Base-by-base conservation (phyloP, 1,139 yeast species). In the Yamadazyma mexicana region DNA sequence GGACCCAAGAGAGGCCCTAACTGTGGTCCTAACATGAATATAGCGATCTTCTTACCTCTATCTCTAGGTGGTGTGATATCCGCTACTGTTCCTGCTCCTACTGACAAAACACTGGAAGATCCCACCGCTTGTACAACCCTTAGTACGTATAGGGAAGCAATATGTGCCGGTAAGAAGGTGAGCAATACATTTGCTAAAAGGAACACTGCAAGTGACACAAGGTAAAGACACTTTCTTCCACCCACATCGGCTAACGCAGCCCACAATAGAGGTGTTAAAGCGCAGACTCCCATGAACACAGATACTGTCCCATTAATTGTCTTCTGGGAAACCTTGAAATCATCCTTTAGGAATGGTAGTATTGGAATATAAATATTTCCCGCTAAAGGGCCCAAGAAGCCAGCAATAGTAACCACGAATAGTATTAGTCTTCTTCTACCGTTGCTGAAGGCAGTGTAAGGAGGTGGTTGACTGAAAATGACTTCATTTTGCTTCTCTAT, bases 361-460 rank as follows among this genome's bases (percentile, higher is more conserved):
- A 80, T 63, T 2, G 85, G 84, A 17, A 79, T 73, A 49, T 78
- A 79, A 24, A 79, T 77, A 43, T 79, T 79, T 1, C 83, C 84
- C 3, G 81, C 66, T 38, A 78, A 62, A 0, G 85, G 85, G 0
- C 84, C 84, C 39, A 79, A 54, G 44, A 77, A 76, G 0, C 83
- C 84, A 14, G 78, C 75, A 4, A 64, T 33, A 0, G 79, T 72
- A 14, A 73, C 71, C 17, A 74, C 54, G 1, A 49, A 44, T 5
- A 71, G 24, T 11, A 72, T 65, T 11, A 61, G 40, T 0, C 43
- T 33, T 36, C 46, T 52, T 43, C 69, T 55, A 5, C 17, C 22
- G 9, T 14, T 9, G 1, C 44, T 32, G 23, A 47, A 35, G 2
- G 38, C 41, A 10, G 48, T 40, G 17, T 28, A 28, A 16, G 31